Evolutionary conservation across 225 moss, liverwort and hornwort genomes (phyloP).

Genomic region (Antitrichia curtipendula): DNA sequence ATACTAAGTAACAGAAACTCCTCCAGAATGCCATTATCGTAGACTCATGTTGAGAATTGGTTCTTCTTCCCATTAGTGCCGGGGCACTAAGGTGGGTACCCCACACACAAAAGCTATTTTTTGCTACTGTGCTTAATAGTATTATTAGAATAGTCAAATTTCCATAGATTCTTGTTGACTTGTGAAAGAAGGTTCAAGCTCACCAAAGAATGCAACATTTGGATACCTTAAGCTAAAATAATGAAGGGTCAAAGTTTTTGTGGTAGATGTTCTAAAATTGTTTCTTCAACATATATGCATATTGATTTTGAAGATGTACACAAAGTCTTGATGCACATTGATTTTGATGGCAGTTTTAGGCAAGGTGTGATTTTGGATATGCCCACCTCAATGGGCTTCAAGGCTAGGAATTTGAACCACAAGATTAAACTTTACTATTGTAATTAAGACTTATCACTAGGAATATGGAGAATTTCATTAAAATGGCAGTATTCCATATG

Average conservation of each 20-base stretch:
- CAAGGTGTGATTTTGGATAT: rapidly evolving
- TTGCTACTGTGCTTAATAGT: rapidly evolving
- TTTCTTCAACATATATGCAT: not conserved
- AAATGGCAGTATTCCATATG: too few species aligned
- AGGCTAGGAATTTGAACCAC: not conserved
- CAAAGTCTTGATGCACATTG: too few species aligned
- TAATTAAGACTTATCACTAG: not conserved
- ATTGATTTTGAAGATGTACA: not conserved
- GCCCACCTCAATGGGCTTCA: rapidly evolving
- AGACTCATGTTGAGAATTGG: not conserved
- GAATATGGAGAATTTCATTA: too few species aligned
- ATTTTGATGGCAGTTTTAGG: not conserved
- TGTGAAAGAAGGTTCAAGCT: not conserved
- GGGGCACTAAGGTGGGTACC: not conserved
- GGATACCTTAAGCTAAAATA: not conserved
- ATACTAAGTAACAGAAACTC: not conserved
- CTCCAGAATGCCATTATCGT: not conserved
- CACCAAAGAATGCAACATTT: not conserved
- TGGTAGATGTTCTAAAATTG: rapidly evolving
- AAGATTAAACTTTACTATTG: not conserved
- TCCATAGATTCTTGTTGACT: not conserved
- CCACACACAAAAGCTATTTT: rapidly evolving
- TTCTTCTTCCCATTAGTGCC: too few species aligned
- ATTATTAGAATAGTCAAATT: not conserved
- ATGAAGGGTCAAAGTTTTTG: not conserved